Evolutionary conservation across 768 basidiomycete genomes (phyloP), one percentile per base, ranked within the genome.

Genomic region (Tricholoma sp.): DNA sequence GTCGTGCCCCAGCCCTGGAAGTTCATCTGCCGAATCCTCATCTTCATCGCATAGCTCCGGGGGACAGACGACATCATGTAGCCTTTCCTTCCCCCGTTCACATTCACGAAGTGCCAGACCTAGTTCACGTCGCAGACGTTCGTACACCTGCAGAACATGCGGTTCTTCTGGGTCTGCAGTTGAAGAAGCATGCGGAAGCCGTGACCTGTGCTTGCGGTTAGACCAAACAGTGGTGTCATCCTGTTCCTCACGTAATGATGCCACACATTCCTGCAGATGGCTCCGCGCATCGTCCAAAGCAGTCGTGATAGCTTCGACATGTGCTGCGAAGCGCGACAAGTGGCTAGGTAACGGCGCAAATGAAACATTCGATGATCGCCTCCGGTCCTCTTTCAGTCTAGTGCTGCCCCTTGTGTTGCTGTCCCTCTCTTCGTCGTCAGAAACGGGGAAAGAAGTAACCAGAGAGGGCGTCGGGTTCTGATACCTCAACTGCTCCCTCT

Each of bases 71-170:
- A 87, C 71, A 51, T 83, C 79, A 1, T 85, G 61, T 31, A 93
- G 72, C 16, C 80, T 79, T 39, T 83, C 85, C 16, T 87, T 75
- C 0, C 91, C 91, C 7, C 91, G 81, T 69, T 93, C 91, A 65
- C 89, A 93, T 64, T 93, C 91, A 6, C 90, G 74, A 29, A 93
- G 71, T 0, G 89, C 91, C 21, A 87, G 69, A 7, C 91, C 91
- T 7, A 94, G 78, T 63, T 92, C 89, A 4, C 83, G 79, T 10
- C 91, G 79, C 14, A 93, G 75, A 0, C 85, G 75, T 56, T 92
- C 91, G 66, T 91, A 93, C 5, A 88, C 84, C 52, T 79, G 80
- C 29, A 93, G 61, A 1, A 87, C 83, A 1, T 78, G 77, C 54
- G 78, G 73, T 16, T 78, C 65, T 29, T 54, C 69, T 4, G 55